Percentiles rank a stretch among this genome's conserved stretches.
These are phyloP conservation scores for Sergeia podlipaevii DNA, from an alignment of 208 protist genomes.

Conservation along the genomic window DNA sequence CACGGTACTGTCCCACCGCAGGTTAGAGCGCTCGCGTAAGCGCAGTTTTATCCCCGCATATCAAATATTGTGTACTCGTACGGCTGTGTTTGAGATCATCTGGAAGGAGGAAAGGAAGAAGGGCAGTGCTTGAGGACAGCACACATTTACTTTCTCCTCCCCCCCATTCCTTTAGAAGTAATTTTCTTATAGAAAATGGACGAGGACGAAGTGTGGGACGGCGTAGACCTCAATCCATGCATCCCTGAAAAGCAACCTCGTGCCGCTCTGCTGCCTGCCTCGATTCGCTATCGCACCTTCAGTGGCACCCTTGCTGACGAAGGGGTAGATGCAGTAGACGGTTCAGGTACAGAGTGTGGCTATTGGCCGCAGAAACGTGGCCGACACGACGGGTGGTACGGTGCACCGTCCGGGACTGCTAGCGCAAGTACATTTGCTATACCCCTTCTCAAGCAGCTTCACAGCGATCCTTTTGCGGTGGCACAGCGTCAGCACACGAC, in stretches of 20 bases:
- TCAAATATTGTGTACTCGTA: too few relatives aligned
- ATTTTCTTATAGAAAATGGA: conserved; percentile 1
- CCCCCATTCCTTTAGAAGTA: background rate
- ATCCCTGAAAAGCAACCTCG: conserved; percentile 23
- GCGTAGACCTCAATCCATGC: conserved; percentile 13
- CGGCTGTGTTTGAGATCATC: too few relatives aligned
- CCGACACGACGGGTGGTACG: conserved; percentile 2
- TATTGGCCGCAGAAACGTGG: background rate
- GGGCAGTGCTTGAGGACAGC: too few relatives aligned
- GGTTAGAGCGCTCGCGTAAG: too few relatives aligned
- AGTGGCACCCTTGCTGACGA: conserved; percentile 8
- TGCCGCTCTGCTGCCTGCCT: conserved; percentile 13
- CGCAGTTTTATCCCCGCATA: too few relatives aligned
- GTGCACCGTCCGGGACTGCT: background rate
- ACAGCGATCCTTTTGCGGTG: conserved; percentile 36
- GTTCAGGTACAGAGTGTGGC: background rate
- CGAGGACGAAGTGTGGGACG: conserved; percentile 22
- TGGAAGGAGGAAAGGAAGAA: too few relatives aligned
- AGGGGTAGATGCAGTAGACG: background rate
- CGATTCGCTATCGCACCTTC: conserved; percentile 31
- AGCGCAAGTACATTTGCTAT: conserved; percentile 2
- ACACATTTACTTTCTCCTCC: too few relatives aligned
- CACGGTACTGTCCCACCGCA: too few relatives aligned
- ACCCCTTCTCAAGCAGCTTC: conserved; percentile 1
- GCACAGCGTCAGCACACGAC: conserved; percentile 56